Evolutionary conservation across 2,329 filamentous ascomycete genomes (phyloP), one percentile per base, ranked within the genome.

Genomic region (Penicillium sp.): DNA sequence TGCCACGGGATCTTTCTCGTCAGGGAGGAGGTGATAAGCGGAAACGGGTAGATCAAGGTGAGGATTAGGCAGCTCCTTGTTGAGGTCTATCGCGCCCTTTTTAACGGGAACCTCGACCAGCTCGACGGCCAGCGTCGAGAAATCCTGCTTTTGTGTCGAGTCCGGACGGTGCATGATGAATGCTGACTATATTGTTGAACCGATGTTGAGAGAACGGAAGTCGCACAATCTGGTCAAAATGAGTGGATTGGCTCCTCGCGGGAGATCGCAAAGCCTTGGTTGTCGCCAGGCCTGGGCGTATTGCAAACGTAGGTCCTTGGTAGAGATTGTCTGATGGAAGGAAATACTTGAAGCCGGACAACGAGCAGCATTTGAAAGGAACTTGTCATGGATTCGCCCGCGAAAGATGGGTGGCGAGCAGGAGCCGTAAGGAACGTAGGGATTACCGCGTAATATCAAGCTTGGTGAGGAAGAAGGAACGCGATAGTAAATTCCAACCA

Each of bases 61-160:
- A 14, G 47, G 47, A 5, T 26, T 50, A 7, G 48, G 33, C 3
- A 14, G 33, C 22, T 50, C 37, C 33, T 50, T 37, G 16, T 24
- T 41, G 16, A 13, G 10, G 5, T 37, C 22, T 1, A 19, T 13
- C 14, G 19, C 8, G 22, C n/a, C 37, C 11, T 35, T 39, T 16
- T 8, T 22, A 10, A 21, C 24, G 9, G 48, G 33, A 14, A 27
- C 13, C 24, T 50, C 48, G 3, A 50, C 48, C 35, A 50, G 27
- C 24, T 50, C 48, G 21, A 50, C 48, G 33, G 48, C 48, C 48
- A 26, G 48, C 48, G 33, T 14, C 48, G 35, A 50, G 33, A 50
- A 16, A 14, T 50, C 22, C 11, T 41, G 24, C 22, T 50, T 50
- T 10, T 41, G 14, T 2, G 33, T 16, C 21, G 6, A 24, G 13